phyloP scores from a whole-genome alignment of 2,329 filamentous ascomycete genomes.

The Didymella keratinophila region DNA sequence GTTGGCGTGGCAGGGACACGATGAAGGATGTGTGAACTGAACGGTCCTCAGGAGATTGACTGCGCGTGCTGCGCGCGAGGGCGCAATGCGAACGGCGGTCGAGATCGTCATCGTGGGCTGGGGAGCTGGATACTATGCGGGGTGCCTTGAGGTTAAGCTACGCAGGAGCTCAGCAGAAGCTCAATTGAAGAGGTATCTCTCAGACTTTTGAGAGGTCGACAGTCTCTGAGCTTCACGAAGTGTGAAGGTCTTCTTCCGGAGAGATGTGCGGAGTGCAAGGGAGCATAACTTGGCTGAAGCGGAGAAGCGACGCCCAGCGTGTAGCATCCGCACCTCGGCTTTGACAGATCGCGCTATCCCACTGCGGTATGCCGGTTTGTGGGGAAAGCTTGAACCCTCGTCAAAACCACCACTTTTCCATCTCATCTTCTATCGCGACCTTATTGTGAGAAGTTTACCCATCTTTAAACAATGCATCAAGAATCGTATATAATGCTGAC shows the following conservation, averaged over 20 bases:
- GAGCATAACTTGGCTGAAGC: slow-evolving; percentile 4
- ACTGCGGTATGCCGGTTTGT: slow-evolving; percentile 14
- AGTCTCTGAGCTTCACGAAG: not conserved
- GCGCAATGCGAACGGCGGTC: slow-evolving; percentile 44
- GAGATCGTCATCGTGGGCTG: slow-evolving; percentile 14
- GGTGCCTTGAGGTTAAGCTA: not conserved
- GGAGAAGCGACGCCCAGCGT: slow-evolving; percentile 18
- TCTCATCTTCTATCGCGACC: not conserved
- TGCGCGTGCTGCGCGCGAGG: slow-evolving; percentile 65
- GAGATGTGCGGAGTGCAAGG: slow-evolving; percentile 12
- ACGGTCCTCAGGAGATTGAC: slow-evolving; percentile 83
- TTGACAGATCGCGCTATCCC: not conserved
- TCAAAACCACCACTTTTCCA: not conserved
- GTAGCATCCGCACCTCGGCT: slow-evolving; percentile 16
- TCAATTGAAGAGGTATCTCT: not conserved
- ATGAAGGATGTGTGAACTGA: slow-evolving; percentile 87
- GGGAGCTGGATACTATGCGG: slow-evolving; percentile 5
- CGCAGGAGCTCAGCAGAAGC: not conserved
- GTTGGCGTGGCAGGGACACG: slow-evolving; percentile 94
- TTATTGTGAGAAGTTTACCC: too few relatives aligned
- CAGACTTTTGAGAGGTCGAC: not conserved
- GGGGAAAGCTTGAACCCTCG: slow-evolving; percentile 4
- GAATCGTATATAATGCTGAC: too few relatives aligned
- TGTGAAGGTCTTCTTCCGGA: not conserved
- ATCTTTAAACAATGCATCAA: too few relatives aligned